phyloP scores from a whole-genome alignment of 2,329 filamentous ascomycete genomes.

The Metarhizium album region DNA sequence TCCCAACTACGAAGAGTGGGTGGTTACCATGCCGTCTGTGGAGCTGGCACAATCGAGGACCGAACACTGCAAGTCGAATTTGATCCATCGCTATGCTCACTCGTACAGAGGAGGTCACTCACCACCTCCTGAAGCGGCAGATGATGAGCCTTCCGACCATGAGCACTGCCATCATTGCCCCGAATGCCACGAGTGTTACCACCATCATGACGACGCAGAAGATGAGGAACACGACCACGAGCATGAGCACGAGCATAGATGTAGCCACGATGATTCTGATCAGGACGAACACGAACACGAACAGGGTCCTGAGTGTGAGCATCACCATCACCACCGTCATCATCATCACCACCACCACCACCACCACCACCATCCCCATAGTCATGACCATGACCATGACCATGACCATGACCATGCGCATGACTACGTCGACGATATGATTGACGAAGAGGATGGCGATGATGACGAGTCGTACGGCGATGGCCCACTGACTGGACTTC shows the following conservation, averaged over 20 bases:
- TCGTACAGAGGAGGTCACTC: constrained; percentile 33
- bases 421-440: constrained; percentile 38
- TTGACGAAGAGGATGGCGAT: constrained; percentile 57
- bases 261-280: constrained; percentile 20
- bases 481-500: constrained; percentile 67
- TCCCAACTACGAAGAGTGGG: constrained; percentile 49
- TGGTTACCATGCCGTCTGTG: constrained; percentile 47
- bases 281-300: constrained; percentile 14
- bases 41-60: constrained; percentile 47
- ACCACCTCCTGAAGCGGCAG: constrained; percentile 22
- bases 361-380: constrained; percentile 9
- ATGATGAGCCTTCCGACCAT: constrained; percentile 28
- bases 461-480: constrained; percentile 74
- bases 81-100: constrained; percentile 44
- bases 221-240: constrained; percentile 12
- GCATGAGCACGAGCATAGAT: constrained; percentile 8
- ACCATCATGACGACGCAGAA: constrained; percentile 20
- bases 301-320: constrained; percentile 24
- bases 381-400: constrained; percentile 18
- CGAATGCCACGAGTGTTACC: constrained; percentile 16
- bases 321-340: constrained; percentile 31
- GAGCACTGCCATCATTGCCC: constrained; percentile 26
- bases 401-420: constrained; percentile 25
- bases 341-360: constrained; percentile 17
- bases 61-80: constrained; percentile 47